Conservation (phyloP, 768 basidiomycete species). For the Punctularia strigosozonata region DNA sequence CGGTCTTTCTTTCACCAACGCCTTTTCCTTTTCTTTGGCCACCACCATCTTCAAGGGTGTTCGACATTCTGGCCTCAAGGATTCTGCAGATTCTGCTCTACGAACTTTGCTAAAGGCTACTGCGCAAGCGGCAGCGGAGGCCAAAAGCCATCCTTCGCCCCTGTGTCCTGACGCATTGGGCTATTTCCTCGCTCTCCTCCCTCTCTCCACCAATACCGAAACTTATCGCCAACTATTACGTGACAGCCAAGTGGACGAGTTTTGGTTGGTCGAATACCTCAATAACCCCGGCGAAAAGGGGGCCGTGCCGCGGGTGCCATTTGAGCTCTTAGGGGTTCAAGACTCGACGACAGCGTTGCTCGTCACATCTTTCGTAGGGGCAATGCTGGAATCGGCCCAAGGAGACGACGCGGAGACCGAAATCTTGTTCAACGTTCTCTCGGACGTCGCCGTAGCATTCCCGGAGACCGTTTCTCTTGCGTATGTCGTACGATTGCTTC, state of each 20-base stretch:
- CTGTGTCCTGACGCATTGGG: constrained; percentile 53
- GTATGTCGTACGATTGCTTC: constrained; percentile 33
- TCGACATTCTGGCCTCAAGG: constrained; percentile 51
- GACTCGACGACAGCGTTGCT: constrained; percentile 61
- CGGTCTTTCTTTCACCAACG: constrained; percentile 64
- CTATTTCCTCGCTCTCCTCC: constrained; percentile 71
- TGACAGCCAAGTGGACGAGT: constrained; percentile 46
- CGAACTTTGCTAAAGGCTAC: constrained; percentile 55
- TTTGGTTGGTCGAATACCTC: constrained; percentile 26
- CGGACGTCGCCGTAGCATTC: constrained; percentile 53
- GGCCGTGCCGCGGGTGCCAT: constrained; percentile 41
- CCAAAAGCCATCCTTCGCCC: constrained; percentile 29
- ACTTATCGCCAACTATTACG: constrained; percentile 50
- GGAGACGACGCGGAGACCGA: constrained; percentile 75
- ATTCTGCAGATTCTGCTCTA: constrained; percentile 48
- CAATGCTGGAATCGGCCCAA: constrained; percentile 65
- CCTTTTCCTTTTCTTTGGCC: constrained; percentile 74
- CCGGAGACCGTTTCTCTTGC: constrained; percentile 64
- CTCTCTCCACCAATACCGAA: constrained; percentile 46
- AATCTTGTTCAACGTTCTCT: constrained; percentile 65
- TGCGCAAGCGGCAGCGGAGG: constrained; percentile 26
- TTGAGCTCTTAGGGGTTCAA: constrained; percentile 45
- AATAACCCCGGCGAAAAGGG: constrained; percentile 28
- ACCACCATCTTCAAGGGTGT: constrained; percentile 82
- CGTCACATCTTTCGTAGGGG: constrained; percentile 60